Evolutionary conservation across 2,329 filamentous ascomycete species (phyloP), one percentile per base, ranked within the genome.

Genomic region (Stachybotrys echinatus): DNA sequence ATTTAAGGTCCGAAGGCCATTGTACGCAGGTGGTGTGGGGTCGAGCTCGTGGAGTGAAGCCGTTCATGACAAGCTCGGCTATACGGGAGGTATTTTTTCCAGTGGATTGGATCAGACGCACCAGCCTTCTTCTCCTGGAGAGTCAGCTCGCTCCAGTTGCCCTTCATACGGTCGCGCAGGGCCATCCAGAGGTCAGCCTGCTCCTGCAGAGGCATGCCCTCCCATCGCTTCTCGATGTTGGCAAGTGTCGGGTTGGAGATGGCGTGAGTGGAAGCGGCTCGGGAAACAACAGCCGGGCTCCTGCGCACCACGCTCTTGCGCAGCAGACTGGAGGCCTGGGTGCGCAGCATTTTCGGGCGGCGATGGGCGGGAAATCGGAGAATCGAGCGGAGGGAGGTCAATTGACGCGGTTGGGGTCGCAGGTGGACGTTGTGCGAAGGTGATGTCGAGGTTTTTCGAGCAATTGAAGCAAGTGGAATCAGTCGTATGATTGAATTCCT

Each of bases 171-270:
- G 77, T 99, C 94, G 74, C 94, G 85, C 73, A 99, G 80, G 62
- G 88, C 80, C 94, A 99, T 99, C 94, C 94, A 99, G 64, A 99
- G 80, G 70, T 99, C 94, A 61, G 94, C 94, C 84, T 99, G 94
- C 83, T 99, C 94, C 81, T 96, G 91, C 58, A 94, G 90, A 52
- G 92, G 92, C 89, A 97, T 92, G 57, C 79, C 83, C 80, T 99
- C 94, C 94, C 94, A 99, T 79, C 94, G 83, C 87, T 96, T 96
- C 85, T 99, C 94, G 68, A 99, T 97, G 76, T 95, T 91, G 74
- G 90, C 89, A 66, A 99, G 84, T 52, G 90, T 96, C 62, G 95
- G 94, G 80, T 96, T 97, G 67, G 92, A 95, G 75, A 99, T 95
- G 70, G 92, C 92, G 73, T 96, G 91, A 62, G 88, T 88, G 63